These are phyloP conservation scores for Pyrenophora seminiperda DNA, from an alignment of 2,329 filamentous ascomycete species.

Conservation along the genomic window DNA sequence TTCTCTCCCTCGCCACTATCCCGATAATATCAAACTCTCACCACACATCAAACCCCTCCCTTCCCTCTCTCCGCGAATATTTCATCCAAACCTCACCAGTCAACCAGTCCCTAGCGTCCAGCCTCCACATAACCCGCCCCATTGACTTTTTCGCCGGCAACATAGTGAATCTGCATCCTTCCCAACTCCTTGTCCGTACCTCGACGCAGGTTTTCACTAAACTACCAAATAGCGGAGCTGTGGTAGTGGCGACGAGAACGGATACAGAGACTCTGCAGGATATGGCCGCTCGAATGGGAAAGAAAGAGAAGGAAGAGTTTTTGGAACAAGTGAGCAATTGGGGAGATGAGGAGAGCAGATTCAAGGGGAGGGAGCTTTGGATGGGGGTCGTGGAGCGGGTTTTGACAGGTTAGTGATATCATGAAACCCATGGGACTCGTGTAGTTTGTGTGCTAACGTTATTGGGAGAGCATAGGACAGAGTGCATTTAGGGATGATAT, in stretches of 20 bases:
- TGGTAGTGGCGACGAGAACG: slow-evolving; percentile 59
- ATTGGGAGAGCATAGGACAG: background rate
- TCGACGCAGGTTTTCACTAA: slow-evolving; percentile 58
- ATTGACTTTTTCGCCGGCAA: slow-evolving; percentile 41
- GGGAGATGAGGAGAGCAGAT: slow-evolving; percentile 27
- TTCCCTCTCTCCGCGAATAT: slow-evolving; percentile 49
- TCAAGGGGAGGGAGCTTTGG: slow-evolving; percentile 38
- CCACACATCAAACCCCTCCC: slow-evolving; percentile 36
- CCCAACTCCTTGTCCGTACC: slow-evolving; percentile 54
- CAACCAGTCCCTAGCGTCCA: slow-evolving; percentile 46
- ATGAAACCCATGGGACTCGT: too few species aligned
- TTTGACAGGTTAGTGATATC: slow-evolving; percentile 7
- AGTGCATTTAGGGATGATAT: slow-evolving; percentile 12
- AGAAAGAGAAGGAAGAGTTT: slow-evolving; percentile 14
- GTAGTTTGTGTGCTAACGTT: background rate
- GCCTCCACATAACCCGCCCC: slow-evolving; percentile 54
- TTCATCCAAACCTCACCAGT: slow-evolving; percentile 56
- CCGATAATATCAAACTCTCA: slow-evolving; percentile 37
- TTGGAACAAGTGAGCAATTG: slow-evolving; percentile 31
- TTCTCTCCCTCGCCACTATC: slow-evolving; percentile 16
- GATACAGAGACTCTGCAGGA: slow-evolving; percentile 44
- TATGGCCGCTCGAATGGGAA: slow-evolving; percentile 5
- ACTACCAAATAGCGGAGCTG: slow-evolving; percentile 51
- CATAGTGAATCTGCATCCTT: slow-evolving; percentile 31
- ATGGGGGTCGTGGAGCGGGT: slow-evolving; percentile 24